Evolutionary conservation across 352 stramenopile species (phyloP).

Genomic region (Phytopythium cucurbitacearum): DNA sequence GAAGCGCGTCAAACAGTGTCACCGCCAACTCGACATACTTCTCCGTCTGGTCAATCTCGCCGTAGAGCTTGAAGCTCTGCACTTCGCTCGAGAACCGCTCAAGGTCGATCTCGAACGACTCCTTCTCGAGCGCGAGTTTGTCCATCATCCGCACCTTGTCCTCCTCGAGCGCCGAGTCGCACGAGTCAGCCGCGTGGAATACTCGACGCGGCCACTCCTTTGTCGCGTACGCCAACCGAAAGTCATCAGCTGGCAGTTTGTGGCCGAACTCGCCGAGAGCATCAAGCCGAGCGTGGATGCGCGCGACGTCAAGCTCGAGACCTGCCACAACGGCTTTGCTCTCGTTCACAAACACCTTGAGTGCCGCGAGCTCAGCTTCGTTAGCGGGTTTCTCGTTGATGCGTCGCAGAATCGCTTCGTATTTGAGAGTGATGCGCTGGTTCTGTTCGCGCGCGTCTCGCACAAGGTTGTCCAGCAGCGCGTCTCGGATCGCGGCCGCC

Average conservation of each 20-base stretch:
- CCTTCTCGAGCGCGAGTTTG: conserved; percentile 89
- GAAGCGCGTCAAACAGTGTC: conserved; percentile 85
- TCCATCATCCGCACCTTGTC: conserved; percentile 95
- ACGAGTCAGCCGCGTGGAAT: conserved; percentile 73
- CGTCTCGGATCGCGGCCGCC: conserved; percentile 68
- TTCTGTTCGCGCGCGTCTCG: conserved; percentile 77
- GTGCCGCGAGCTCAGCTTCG: conserved; percentile 86
- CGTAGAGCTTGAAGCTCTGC: conserved; percentile 82
- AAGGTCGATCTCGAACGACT: conserved; percentile 78
- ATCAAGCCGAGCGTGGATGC: conserved; percentile 69
- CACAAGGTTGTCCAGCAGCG: conserved; percentile 80
- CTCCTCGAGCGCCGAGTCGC: conserved; percentile 86
- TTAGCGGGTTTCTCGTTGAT: conserved; percentile 92
- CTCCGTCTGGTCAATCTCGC: conserved; percentile 85
- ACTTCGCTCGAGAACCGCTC: conserved; percentile 89
- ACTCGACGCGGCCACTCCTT: conserved; percentile 88
- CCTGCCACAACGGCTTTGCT: conserved; percentile 76
- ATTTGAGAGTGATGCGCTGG: conserved; percentile 84
- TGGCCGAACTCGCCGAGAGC: conserved; percentile 81
- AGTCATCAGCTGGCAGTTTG: conserved; percentile 87
- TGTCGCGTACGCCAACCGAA: conserved; percentile 83
- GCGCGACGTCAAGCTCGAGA: conserved; percentile 71
- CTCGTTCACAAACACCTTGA: conserved; percentile 87
- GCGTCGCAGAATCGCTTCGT: conserved; percentile 83
- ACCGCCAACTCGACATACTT: conserved; percentile 88